A percentile compares a stretch with the other conserved stretches of the same genome.
Conservation (phyloP, 345 rosid species). For the Psidium guajava region DNA sequence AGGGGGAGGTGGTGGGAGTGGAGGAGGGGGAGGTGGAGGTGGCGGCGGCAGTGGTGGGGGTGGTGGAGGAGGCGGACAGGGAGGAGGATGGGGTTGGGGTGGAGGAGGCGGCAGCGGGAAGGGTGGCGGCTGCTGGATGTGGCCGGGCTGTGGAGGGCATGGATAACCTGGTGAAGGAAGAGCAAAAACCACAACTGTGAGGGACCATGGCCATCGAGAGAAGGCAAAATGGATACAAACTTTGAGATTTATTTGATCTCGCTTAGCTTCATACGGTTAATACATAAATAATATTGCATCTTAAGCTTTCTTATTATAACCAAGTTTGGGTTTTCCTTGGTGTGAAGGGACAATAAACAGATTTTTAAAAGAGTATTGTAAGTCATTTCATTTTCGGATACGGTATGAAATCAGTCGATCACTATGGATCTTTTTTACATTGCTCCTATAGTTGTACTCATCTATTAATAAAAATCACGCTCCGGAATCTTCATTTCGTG, state of each 20-base stretch:
- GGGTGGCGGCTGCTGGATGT: constrained; percentile 31
- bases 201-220: neutral
- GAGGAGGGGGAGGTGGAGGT: constrained; percentile 1
- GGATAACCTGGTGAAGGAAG: neutral
- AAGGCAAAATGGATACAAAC: neutral
- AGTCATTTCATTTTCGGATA: neutral
- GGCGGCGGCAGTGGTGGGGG: neutral
- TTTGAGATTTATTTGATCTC: neutral
- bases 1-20: constrained; percentile 7
- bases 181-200: neutral
- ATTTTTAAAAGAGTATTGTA: neutral
- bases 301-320: neutral
- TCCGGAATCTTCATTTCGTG: neutral
- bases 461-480: neutral
- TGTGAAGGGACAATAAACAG: neutral
- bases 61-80: constrained; percentile 1
- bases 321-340: neutral
- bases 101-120: neutral
- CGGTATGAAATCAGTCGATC: neutral
- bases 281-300: neutral
- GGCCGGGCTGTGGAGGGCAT: constrained; percentile 32
- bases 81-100: constrained; percentile 3
- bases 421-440: neutral
- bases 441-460: neutral
- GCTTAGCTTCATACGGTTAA: neutral